Conservation (phyloP, 2,329 filamentous ascomycete species). For the Alternaria sp. region DNA sequence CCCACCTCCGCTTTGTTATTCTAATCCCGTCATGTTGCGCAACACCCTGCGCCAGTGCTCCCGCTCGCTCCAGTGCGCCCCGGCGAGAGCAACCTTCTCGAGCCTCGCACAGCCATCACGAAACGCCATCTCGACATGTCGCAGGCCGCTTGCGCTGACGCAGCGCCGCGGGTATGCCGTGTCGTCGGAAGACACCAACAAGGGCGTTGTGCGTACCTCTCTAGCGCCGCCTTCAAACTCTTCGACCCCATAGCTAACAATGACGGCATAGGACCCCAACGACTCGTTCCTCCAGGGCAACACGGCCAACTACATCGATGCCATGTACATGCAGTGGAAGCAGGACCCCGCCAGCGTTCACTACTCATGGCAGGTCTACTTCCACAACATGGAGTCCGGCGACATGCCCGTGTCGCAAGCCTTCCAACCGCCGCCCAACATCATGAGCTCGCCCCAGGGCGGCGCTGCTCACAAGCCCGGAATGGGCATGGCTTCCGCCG, state of each 20-base stretch:
- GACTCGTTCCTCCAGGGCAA: constrained; percentile 97
- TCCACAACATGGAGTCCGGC: constrained; percentile 98
- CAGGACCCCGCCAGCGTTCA: constrained; percentile 92
- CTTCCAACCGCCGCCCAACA: constrained; percentile 92
- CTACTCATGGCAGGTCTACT: constrained; percentile 99
- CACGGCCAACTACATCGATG: constrained; percentile 98
- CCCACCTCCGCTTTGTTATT: constrained; percentile 24
- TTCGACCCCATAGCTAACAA: constrained; percentile 36
- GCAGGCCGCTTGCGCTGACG: constrained; percentile 56
- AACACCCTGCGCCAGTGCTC: constrained; percentile 71
- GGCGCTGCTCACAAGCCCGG: constrained; percentile 76
- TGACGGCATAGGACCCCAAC: constrained; percentile 72
- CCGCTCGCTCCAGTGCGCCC: constrained; percentile 68
- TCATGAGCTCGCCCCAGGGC: constrained; percentile 82
- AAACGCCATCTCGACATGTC: constrained; percentile 57
- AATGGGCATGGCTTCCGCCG: constrained; percentile 68
- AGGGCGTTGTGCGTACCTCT: constrained; percentile 65
- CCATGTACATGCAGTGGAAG: constrained; percentile 99
- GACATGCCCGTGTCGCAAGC: constrained; percentile 98
- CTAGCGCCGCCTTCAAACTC: constrained; percentile 19
- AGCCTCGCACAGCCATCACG: constrained; percentile 50
- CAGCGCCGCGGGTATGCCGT: constrained; percentile 66
- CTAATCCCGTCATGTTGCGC: constrained; percentile 71
- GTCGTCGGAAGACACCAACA: constrained; percentile 65
- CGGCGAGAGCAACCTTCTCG: constrained; percentile 55